phyloP scores from a whole-genome alignment of 768 basidiomycete genomes.

The Naganishia randhawae region DNA sequence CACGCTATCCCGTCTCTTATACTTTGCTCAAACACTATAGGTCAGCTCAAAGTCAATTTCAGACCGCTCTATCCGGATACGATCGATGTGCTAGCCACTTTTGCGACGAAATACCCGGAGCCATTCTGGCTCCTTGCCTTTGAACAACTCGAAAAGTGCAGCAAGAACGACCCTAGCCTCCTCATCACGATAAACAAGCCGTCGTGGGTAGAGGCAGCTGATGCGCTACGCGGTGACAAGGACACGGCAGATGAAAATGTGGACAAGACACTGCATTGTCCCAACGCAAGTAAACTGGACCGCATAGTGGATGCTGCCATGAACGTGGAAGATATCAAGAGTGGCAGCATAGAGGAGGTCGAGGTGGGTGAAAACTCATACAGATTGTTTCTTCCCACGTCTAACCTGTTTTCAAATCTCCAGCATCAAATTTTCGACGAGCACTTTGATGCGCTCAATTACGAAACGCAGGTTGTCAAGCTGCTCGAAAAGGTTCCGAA shows the following conservation, averaged over 20 bases:
- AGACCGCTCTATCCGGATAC: slow-evolving; percentile 85
- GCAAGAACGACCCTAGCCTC: slow-evolving; percentile 28
- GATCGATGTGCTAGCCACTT: slow-evolving; percentile 60
- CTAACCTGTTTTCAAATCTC: neutral
- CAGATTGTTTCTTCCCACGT: neutral
- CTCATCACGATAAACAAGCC: slow-evolving; percentile 30
- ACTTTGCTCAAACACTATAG: slow-evolving; percentile 49
- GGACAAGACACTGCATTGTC: slow-evolving; percentile 46
- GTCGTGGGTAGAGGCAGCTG: slow-evolving; percentile 30
- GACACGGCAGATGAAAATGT: slow-evolving; percentile 37
- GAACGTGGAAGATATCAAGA: slow-evolving; percentile 48
- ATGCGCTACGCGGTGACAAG: slow-evolving; percentile 32
- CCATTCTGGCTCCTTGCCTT: slow-evolving; percentile 70
- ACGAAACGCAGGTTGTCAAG: slow-evolving; percentile 74
- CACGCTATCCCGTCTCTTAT: neutral
- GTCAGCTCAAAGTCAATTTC: slow-evolving; percentile 88
- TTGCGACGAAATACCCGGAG: slow-evolving; percentile 62
- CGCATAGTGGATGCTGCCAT: slow-evolving; percentile 34
- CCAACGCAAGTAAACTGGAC: slow-evolving; percentile 38
- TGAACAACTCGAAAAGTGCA: slow-evolving; percentile 57
- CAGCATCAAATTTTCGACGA: slow-evolving; percentile 52
- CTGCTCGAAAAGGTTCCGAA: slow-evolving; percentile 66
- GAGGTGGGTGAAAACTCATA: slow-evolving; percentile 65
- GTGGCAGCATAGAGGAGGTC: slow-evolving; percentile 70
- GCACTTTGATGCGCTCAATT: slow-evolving; percentile 69